Percentiles rank a stretch among this genome's conserved stretches.
These are phyloP conservation scores for Hemisphaericaspora lyxosophila DNA, from an alignment of 1,139 yeast species.

Conservation along the genomic window DNA sequence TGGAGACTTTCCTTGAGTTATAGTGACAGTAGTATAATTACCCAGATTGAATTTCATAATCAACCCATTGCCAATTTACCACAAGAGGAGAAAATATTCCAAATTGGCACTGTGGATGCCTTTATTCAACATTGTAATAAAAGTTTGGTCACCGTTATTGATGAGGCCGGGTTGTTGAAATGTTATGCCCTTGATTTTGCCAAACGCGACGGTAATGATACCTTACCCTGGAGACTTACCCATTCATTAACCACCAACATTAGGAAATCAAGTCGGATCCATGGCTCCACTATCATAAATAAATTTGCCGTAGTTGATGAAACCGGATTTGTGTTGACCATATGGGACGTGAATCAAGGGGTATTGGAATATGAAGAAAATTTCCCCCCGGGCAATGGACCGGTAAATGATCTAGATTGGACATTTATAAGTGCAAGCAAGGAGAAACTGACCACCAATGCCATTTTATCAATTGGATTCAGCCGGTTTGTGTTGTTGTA, in stretches of 20 bases:
- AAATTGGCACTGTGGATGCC: conserved; percentile 60
- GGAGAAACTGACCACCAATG: conserved; percentile 48
- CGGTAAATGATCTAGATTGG: conserved; percentile 74
- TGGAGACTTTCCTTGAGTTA: conserved; percentile 27
- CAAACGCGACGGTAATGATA: conserved; percentile 2
- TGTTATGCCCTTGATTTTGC: conserved; percentile 31
- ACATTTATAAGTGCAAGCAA: conserved; percentile 54
- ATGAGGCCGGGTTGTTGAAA: conserved; percentile 53
- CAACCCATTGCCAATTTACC: conserved; percentile 29
- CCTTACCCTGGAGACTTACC: conserved; percentile 51
- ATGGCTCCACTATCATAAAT: conserved; percentile 68
- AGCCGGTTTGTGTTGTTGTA: conserved; percentile 59
- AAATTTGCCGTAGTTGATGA: conserved; percentile 72
- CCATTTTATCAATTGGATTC: conserved; percentile 80
- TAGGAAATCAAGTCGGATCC: conserved; percentile 49
- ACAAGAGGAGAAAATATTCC: conserved; percentile 34
- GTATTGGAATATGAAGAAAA: conserved; percentile 64
- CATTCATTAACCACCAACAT: conserved; percentile 57
- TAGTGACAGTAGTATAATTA: conserved; percentile 17
- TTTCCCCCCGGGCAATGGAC: conserved; percentile 35
- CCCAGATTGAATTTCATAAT: conserved; percentile 18
- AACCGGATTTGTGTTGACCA: conserved; percentile 48
- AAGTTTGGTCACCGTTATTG: conserved; percentile 59
- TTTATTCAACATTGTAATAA: conserved; percentile 36
- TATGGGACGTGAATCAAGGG: conserved; percentile 75